Conservation (phyloP, 345 rosid species). For the Gossypium stocksii region DNA sequence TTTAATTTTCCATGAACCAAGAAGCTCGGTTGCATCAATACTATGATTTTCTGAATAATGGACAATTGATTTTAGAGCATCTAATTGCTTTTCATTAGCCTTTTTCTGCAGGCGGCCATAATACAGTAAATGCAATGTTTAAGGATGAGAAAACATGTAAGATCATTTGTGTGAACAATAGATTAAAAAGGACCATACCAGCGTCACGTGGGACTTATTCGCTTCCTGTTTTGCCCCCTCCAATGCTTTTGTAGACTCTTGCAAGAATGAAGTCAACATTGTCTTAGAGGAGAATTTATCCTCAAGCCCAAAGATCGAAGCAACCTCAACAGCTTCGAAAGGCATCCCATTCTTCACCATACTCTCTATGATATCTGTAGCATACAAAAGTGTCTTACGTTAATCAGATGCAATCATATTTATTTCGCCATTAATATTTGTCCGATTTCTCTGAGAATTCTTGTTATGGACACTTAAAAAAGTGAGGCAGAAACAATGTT, state of each 20-base stretch:
- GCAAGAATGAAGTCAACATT: constrained; percentile 45
- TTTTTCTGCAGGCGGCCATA: constrained; percentile 36
- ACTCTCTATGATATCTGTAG: constrained; percentile 47
- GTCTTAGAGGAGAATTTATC: constrained; percentile 50
- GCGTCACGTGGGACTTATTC: constrained; percentile 22
- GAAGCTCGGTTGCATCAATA: constrained; percentile 34
- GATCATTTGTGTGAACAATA: neutral
- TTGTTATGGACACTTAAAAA: neutral
- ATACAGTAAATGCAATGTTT: neutral
- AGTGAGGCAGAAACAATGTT: neutral
- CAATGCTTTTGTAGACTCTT: constrained; percentile 42
- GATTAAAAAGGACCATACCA: constrained; percentile 29
- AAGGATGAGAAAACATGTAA: constrained; percentile 27
- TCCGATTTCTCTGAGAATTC: neutral
- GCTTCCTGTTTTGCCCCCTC: constrained; percentile 35
- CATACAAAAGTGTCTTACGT: neutral
- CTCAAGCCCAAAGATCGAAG: constrained; percentile 49
- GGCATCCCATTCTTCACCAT: constrained; percentile 48
- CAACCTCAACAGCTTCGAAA: constrained; percentile 62
- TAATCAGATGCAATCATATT: constrained; percentile 3
- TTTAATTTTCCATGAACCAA: constrained; percentile 52
- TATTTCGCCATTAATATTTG: neutral
- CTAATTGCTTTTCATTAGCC: constrained; percentile 19
- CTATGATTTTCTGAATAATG: constrained; percentile 51
- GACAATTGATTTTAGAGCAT: constrained; percentile 37